These are phyloP conservation scores for Fonsecaea erecta DNA, from an alignment of 2,329 filamentous ascomycete genomes.

Conservation along the genomic window DNA sequence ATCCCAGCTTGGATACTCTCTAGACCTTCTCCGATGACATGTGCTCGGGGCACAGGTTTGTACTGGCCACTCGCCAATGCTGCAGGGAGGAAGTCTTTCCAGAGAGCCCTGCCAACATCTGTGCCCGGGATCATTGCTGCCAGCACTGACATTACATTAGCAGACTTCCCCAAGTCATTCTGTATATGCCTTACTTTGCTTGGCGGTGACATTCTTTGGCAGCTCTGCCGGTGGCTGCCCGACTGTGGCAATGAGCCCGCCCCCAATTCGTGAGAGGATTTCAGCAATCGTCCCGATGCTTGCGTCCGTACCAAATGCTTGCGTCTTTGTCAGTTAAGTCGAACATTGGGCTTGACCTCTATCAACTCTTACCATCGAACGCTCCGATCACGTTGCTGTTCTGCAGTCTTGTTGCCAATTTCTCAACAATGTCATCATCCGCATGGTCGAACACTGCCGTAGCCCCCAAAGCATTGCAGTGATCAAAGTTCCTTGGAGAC, in stretches of 20 bases:
- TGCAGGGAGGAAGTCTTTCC: constrained; percentile 46
- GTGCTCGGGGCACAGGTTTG: constrained; percentile 47
- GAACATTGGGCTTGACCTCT: background rate
- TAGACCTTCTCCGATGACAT: constrained; percentile 49
- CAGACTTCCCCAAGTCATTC: background rate
- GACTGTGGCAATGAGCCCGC: constrained; percentile 35
- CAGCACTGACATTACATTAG: background rate
- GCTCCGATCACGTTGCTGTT: constrained; percentile 32
- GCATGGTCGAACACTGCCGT: constrained; percentile 53
- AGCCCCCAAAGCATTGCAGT: constrained; percentile 41
- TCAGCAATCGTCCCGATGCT: constrained; percentile 33
- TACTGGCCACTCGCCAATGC: constrained; percentile 47
- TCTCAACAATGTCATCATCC: constrained; percentile 40
- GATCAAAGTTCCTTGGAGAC: constrained; percentile 40
- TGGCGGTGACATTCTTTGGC: constrained; percentile 12
- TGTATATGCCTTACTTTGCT: constrained; percentile 5
- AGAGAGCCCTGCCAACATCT: constrained; percentile 41
- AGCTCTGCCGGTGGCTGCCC: constrained; percentile 9
- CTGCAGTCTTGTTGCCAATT: constrained; percentile 39
- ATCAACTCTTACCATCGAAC: constrained; percentile 13
- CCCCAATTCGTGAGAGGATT: constrained; percentile 25
- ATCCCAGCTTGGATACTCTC: constrained; percentile 50
- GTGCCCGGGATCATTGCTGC: constrained; percentile 22
- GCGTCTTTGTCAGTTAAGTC: background rate
- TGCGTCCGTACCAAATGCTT: constrained; percentile 20